Evolutionary conservation across 176 grass and related monocot species (phyloP), one percentile per base, ranked within the genome.

Genomic region (Bonia amplexicaulis): DNA sequence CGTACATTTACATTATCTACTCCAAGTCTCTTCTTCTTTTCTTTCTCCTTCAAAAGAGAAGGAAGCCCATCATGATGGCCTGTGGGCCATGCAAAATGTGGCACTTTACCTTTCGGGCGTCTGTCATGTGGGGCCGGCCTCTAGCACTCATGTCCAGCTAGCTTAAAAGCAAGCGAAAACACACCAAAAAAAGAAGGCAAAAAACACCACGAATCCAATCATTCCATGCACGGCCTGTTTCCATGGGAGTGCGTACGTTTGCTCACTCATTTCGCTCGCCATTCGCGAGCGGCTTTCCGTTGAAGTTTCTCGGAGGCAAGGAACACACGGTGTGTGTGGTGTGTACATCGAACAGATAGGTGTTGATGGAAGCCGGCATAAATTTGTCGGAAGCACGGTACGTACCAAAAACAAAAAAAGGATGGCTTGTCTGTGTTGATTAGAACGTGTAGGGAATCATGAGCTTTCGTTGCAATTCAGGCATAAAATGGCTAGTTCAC

Each of bases 231-330:
- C 29, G 51, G 14, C 39, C 60, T 75, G 72, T 1, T 4, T 7
- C 22, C 35, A 57, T 81, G 39, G 46, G 29, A 41, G 31, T 3
- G 44, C 39, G 29, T 72, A 44, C 68, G 20, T 52, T 61, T 47
- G 53, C 29, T 45, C 76, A 7, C 70, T 76, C 66, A 79, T 79
- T 88, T 66, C 23, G 44, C 57, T 78, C 27, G 71, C 79, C 71
- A 49, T 82, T 87, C 60, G 16, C 41, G 5, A 13, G 46, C 19
- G 27, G 48, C 76, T 85, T 85, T 69, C 46, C n/a, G 20, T 69
- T 16, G 57, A 79, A 84, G 67, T 57, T 66, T 74, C 66, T 2
- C 3, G 31, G 71, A 68, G 72, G 4, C 27, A 54, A 25, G 13
- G 29, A 66, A 37, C 6, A 0, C 7, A 17, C 20, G 14, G 13